phyloP scores from a whole-genome alignment of 306 rosid genomes.

The Corylus heterophylla region DNA sequence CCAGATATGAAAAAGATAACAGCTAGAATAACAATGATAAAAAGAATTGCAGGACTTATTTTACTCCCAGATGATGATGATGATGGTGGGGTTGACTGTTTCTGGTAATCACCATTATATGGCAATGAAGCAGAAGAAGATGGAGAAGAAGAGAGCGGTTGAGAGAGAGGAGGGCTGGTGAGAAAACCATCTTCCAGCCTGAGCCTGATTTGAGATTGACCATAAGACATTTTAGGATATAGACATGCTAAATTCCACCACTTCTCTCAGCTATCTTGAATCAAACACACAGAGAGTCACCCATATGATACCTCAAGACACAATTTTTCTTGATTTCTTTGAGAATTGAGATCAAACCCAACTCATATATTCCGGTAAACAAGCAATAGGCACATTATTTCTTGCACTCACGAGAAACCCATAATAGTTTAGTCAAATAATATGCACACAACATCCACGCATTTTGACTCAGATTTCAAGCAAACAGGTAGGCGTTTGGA shows the following conservation, averaged over 20 bases:
- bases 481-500: not conserved
- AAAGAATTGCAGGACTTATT: slow-evolving; percentile 63
- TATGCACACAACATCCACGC: not conserved
- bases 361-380: slow-evolving; percentile 42
- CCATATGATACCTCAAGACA: slow-evolving; percentile 23
- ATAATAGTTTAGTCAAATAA: slow-evolving; percentile 13
- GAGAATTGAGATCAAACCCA: slow-evolving; percentile 39
- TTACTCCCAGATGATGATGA: slow-evolving; percentile 57
- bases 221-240: slow-evolving; percentile 56
- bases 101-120: slow-evolving; percentile 40
- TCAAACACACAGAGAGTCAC: slow-evolving; percentile 16
- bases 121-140: slow-evolving; percentile 35
- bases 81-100: slow-evolving; percentile 38
- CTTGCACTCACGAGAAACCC: slow-evolving; percentile 41
- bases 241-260: slow-evolving; percentile 34
- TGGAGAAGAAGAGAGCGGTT: slow-evolving; percentile 32
- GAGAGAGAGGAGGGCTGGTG: slow-evolving; percentile 39
- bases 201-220: slow-evolving; percentile 49
- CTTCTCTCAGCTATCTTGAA: slow-evolving; percentile 7
- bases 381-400: slow-evolving; percentile 44
- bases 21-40: slow-evolving; percentile 74
- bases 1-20: slow-evolving; percentile 72
- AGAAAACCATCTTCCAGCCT: slow-evolving; percentile 27
- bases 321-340: slow-evolving; percentile 34
- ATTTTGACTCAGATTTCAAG: slow-evolving; percentile 32